Base-by-base conservation (phyloP, 1,284 basidiomycete genomes). In the Puccinia polysora region DNA sequence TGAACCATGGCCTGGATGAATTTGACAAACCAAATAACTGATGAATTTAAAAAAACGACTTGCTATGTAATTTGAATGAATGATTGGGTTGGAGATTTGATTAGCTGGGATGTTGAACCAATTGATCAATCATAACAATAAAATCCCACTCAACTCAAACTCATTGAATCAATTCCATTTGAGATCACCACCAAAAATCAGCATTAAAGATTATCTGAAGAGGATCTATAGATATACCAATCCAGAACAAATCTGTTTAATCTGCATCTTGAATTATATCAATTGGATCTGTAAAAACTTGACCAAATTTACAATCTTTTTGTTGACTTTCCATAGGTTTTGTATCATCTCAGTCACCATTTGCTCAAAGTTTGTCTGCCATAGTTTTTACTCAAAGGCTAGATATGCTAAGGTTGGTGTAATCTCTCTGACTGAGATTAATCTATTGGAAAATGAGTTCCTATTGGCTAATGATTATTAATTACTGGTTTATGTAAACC, bases 381-480 rank as follows among this genome's bases (percentile, higher is more conserved):
- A 97, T 81, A 86, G 87, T 20, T 96, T 96, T 80, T 93, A 90
- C 82, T 90, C 90, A 55, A 96, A 96, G 80, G 86, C 85, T 63
- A 86, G 92, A 78, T 96, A 96, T 81, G 90, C 93, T 76, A 89
- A 89, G 82, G 91, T 97, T 43, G 93, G 93, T 75, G 93, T 93
- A 63, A 91, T 96, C 79, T 87, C 89, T 75, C 83, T 91, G 67
- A 83, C 84, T 73, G 93, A 97, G 81, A 86, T 97, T 80, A 94
- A 95, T 81, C 83, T 89, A 75, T 86, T 97, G 74, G 93, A 97
- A 82, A 84, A 90, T 78, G 93, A 96, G 80, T 92, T 97, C 80
- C 84, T 96, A 49, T 84, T 84, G 74, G 87, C 88, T 78, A 91
- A 94, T 67, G 90, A 94, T 78, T 97, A 93, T 93, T 85, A 87